A percentile compares a stretch with the other conserved stretches of the same genome.
phyloP scores from a whole-genome alignment of 2,329 filamentous ascomycete species.

The Trichoderma oligosporum region DNA sequence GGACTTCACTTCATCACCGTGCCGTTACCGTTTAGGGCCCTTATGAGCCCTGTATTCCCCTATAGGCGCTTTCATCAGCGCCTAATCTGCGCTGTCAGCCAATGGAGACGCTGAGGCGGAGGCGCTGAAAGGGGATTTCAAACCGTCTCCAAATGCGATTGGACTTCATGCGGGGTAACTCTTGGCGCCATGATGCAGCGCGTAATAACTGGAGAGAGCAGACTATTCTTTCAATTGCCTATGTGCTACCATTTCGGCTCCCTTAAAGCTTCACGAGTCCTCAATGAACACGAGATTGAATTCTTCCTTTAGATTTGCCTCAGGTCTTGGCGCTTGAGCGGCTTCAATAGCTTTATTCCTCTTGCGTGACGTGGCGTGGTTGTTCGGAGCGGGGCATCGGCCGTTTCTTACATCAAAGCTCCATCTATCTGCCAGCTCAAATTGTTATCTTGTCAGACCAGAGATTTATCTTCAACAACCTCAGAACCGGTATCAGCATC shows the following conservation, averaged over 20 bases:
- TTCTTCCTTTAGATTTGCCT: background rate
- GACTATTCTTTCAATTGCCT: too few species aligned
- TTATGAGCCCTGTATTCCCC: background rate
- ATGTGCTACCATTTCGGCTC: too few species aligned
- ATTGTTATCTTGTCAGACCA: background rate
- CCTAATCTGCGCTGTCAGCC: background rate
- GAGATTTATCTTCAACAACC: background rate
- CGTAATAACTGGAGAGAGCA: background rate
- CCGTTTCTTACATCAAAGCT: slow-evolving; percentile 10
- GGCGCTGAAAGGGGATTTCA: slow-evolving; percentile 9
- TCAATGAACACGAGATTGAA: background rate
- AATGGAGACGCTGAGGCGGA: background rate
- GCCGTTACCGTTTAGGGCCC: too few species aligned
- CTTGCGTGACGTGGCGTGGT: background rate
- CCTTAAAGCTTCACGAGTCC: too few species aligned
- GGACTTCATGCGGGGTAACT: background rate
- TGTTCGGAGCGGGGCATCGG: slow-evolving; percentile 4
- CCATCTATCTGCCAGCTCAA: background rate
- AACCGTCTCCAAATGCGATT: background rate
- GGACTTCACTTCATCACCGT: too few species aligned
- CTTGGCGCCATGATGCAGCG: slow-evolving; percentile 9
- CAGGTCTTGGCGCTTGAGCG: background rate
- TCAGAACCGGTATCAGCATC: background rate
- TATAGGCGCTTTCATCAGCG: background rate
- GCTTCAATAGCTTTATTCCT: too few species aligned